Base-by-base conservation (phyloP, 2,329 filamentous ascomycete species). In the Talaromyces piceae region DNA sequence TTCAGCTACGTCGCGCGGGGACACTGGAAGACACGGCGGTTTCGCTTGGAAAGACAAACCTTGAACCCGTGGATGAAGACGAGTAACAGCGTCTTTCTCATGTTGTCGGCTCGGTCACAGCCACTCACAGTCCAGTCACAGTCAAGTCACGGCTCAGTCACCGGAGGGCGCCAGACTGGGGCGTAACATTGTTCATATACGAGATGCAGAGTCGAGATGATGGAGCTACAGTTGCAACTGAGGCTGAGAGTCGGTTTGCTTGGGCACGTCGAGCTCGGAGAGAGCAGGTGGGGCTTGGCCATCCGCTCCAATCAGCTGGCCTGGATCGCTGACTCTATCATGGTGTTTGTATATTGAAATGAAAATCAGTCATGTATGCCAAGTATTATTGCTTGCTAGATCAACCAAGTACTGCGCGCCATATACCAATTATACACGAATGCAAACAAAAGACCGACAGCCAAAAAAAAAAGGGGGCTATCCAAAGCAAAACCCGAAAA, bases 41-140 rank as follows among this genome's bases (percentile, higher is more conserved):
- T 16, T 41, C 45, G 16, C 12, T 49, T 26, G 18, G 12, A 28
- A 37, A 22, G n/a, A 43, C 62, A 33, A 58, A 75, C 73, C 66
- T 74, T 72, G 60, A 76, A 76, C 33, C 73, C 73, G 53, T 76
- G 73, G 26, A 76, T 73, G 52, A 74, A 75, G 44, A 74, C 72
- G 39, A 75, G 60, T 44, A 75, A 61, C 37, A 75, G 59, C 52
- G 70, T 73, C 56, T 73, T 75, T 54, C 64, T 68, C 72, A 74
- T 74, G 51, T 54, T 67, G 31, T 23, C 9, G 25, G n/a, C 3
- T 53, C 47, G 49, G 26, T 44, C 51, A 20, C 51, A n/a, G n/a
- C n/a, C n/a, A n/a, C n/a, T n/a, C n/a, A n/a, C n/a, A n/a, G n/a
- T n/a, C n/a, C n/a, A n/a, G n/a, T n/a, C n/a, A n/a, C n/a, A n/a